phyloP scores from a whole-genome alignment of 1,139 yeast species.

The Taiozyma onychis region DNA sequence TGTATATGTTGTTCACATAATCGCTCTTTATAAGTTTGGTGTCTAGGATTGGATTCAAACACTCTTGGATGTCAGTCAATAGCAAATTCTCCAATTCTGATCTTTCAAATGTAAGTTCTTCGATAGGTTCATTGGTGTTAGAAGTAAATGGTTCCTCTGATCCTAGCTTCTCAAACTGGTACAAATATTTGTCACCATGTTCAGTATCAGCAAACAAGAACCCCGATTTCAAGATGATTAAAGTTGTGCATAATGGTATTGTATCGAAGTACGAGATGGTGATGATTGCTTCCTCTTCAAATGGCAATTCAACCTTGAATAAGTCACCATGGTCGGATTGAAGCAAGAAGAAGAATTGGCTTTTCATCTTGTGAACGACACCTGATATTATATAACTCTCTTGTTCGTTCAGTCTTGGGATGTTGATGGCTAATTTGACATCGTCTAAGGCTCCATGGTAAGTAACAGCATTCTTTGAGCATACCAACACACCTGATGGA shows the following conservation, averaged over 20 bases:
- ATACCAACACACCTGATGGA: conserved; percentile 56
- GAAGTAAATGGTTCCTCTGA: conserved; percentile 35
- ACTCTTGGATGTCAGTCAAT: conserved; percentile 45
- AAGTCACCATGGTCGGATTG: conserved; percentile 74
- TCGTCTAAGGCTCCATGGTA: conserved; percentile 36
- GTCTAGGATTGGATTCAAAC: conserved; percentile 55
- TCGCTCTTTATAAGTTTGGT: conserved; percentile 37
- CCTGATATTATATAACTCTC: conserved; percentile 42
- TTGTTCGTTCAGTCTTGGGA: conserved; percentile 36
- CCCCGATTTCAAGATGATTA: conserved; percentile 70
- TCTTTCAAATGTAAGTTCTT: conserved; percentile 27
- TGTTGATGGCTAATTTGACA: conserved; percentile 35
- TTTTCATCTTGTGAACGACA: conserved; percentile 58
- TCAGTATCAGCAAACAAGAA: conserved; percentile 65
- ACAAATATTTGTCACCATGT: conserved; percentile 55
- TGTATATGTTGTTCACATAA: conserved; percentile 27
- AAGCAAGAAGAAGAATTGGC: conserved; percentile 59
- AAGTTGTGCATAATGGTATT: conserved; percentile 48
- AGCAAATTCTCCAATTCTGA: conserved; percentile 49
- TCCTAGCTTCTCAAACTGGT: conserved; percentile 77
- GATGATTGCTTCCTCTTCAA: conserved; percentile 27
- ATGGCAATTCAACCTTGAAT: conserved; percentile 57
- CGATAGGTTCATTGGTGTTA: conserved; percentile 28
- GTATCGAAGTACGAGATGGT: conserved; percentile 71
- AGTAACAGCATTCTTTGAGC: conserved; percentile 40